A percentile compares a stretch with the other conserved stretches of the same genome.
These are phyloP conservation scores for Ceriops tagal DNA, from an alignment of 345 rosid species.

Conservation along the genomic window DNA sequence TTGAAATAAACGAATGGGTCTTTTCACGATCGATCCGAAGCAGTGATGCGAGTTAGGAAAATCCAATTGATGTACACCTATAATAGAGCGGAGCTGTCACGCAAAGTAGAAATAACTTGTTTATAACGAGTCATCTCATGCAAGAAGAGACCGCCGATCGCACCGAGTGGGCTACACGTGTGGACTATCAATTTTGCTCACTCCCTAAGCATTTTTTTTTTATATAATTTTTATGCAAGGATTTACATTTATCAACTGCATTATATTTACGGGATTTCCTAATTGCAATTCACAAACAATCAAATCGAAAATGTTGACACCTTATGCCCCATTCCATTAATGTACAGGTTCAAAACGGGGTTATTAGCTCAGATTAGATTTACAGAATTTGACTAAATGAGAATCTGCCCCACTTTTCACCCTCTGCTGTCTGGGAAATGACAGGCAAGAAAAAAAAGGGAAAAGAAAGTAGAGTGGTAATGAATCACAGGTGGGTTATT, in stretches of 20 bases:
- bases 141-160: too few relatives aligned
- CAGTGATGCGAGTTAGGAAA: too few relatives aligned
- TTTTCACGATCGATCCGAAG: too few relatives aligned
- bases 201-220: too few relatives aligned
- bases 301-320: constrained; percentile 28
- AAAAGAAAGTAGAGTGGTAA: background rate
- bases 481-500: constrained; percentile 1
- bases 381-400: constrained; percentile 26
- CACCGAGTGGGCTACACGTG: too few relatives aligned
- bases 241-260: background rate
- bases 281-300: background rate
- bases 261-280: background rate
- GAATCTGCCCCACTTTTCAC: constrained; percentile 23
- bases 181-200: too few relatives aligned
- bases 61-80: too few relatives aligned
- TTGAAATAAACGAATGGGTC: too few relatives aligned
- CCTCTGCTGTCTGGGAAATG: background rate
- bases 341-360: constrained; percentile 13
- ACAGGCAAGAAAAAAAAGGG: background rate
- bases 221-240: too few relatives aligned
- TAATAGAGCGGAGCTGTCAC: too few relatives aligned
- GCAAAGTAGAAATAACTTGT: too few relatives aligned
- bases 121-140: too few relatives aligned
- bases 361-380: constrained; percentile 20
- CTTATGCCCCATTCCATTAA: constrained; percentile 25